Percentiles rank a stretch among this genome's conserved stretches.
Evolutionary conservation across 1,284 basidiomycete genomes (phyloP).

Genomic region (Trametes hirsuta): DNA sequence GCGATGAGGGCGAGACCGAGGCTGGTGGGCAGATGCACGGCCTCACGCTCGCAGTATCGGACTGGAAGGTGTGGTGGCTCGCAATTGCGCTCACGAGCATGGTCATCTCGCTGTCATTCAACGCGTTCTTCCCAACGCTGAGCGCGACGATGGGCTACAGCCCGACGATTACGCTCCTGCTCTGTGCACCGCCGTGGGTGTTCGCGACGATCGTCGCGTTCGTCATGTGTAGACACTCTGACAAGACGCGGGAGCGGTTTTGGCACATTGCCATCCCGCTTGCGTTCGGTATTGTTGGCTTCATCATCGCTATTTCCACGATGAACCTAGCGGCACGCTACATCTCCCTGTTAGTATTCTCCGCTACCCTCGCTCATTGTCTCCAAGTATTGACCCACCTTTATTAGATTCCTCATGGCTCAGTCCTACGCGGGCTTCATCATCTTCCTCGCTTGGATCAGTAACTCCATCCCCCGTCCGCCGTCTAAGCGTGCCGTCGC

Average conservation of each 20-base stretch:
- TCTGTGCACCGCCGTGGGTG: conserved; percentile 80
- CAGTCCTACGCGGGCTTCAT: conserved; percentile 76
- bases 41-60: conserved; percentile 60
- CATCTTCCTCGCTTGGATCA: conserved; percentile 72
- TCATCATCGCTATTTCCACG: conserved; percentile 71
- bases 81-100: conserved; percentile 57
- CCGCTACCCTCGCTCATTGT: not conserved
- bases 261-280: conserved; percentile 63
- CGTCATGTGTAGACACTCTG: conserved; percentile 65
- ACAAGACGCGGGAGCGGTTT: conserved; percentile 59
- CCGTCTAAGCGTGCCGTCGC: conserved; percentile 79
- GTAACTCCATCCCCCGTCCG: conserved; percentile 67
- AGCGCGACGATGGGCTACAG: conserved; percentile 71
- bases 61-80: conserved; percentile 79
- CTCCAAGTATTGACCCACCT: not conserved
- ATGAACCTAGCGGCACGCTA: conserved; percentile 72
- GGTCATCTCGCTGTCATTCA: conserved; percentile 72
- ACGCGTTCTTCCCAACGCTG: conserved; percentile 73
- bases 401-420: conserved; percentile 71
- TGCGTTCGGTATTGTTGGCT: conserved; percentile 67
- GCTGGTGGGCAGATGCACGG: conserved; percentile 45
- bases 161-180: conserved; percentile 65
- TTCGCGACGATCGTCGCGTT: conserved; percentile 64
- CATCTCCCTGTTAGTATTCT: conserved; percentile 60
- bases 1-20: conserved; percentile 45